Evolutionary conservation across 129 eudicot species (phyloP).

Genomic region (Saussurea involucrata): DNA sequence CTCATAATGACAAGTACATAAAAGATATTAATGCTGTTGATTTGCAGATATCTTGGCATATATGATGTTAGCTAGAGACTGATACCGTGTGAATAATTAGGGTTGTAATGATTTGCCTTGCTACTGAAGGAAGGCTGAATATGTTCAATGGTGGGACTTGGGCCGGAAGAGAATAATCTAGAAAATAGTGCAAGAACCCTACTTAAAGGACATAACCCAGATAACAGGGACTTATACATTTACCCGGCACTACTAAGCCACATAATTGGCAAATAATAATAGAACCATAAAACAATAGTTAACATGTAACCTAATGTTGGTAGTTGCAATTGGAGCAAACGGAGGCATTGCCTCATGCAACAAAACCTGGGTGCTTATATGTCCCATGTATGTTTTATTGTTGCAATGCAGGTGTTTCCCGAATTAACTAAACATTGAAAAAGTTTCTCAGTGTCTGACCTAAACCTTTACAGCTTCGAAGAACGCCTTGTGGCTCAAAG

Average conservation of each 20-base stretch:
- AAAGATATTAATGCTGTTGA: too few relatives aligned
- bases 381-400: neutral
- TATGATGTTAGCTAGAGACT: too few relatives aligned
- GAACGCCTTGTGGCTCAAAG: conserved; percentile 93
- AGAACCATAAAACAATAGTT: neutral
- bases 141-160: too few relatives aligned
- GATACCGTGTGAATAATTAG: too few relatives aligned
- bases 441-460: neutral
- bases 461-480: conserved; percentile 67
- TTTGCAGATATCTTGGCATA: too few relatives aligned
- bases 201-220: too few relatives aligned
- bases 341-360: neutral
- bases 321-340: neutral
- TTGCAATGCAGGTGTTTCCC: neutral
- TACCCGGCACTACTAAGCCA: neutral
- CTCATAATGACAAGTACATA: too few relatives aligned
- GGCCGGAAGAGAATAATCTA: too few relatives aligned
- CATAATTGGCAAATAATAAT: neutral
- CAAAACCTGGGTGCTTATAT: neutral
- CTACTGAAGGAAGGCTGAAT: too few relatives aligned
- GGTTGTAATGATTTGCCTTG: too few relatives aligned
- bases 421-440: neutral
- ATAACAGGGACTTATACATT: neutral
- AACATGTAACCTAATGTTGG: neutral
- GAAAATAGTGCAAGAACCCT: too few relatives aligned